phyloP scores from a whole-genome alignment of 2,329 filamentous ascomycete species.

The Fusarium pseudoanthophilum region DNA sequence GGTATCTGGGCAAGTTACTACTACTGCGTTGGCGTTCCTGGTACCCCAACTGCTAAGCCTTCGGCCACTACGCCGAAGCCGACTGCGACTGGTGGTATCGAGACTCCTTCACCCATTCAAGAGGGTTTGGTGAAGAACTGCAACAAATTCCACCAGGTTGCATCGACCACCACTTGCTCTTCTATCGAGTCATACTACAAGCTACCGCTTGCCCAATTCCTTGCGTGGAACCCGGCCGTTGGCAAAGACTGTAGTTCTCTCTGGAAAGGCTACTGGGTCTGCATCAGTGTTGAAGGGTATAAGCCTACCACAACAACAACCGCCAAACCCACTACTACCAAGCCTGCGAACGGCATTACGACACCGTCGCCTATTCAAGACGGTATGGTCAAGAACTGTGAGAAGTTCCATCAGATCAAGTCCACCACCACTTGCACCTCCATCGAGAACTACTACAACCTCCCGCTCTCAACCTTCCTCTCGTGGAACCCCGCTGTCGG shows the following conservation, averaged over 20 bases:
- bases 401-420: neutral
- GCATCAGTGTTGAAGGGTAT: neutral
- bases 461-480: neutral
- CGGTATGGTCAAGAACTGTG: neutral
- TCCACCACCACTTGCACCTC: neutral
- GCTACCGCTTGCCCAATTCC: neutral
- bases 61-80: rapidly evolving
- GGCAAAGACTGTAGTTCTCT: neutral
- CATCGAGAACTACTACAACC: slow-evolving; percentile 3
- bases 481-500: neutral
- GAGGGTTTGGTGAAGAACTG: neutral
- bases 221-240: neutral
- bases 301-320: neutral
- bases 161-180: slow-evolving; percentile 38
- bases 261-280: neutral
- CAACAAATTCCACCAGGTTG: slow-evolving; percentile 27
- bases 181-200: slow-evolving; percentile 36
- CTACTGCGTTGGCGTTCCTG: neutral
- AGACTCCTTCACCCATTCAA: slow-evolving; percentile 3
- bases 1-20: neutral
- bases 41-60: rapidly evolving
- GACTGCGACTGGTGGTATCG: rapidly evolving
- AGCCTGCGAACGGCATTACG: neutral
- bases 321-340: neutral
- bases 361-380: neutral